These are phyloP conservation scores for Bromus sterilis DNA, from an alignment of 176 grass and related monocot species.

Conservation along the genomic window DNA sequence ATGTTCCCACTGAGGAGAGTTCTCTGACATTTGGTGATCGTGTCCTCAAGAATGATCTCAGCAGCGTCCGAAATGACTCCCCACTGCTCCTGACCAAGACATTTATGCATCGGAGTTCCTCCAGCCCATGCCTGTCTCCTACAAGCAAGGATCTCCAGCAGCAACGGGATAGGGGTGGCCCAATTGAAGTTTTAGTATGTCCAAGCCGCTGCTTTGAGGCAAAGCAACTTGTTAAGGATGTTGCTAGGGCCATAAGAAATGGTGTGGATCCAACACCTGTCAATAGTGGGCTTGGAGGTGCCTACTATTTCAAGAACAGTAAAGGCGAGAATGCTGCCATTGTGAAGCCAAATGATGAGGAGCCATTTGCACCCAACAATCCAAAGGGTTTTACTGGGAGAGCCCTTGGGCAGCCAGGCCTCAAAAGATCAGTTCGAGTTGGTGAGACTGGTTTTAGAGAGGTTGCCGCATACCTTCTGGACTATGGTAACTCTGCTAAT, in stretches of 20 bases:
- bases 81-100: conserved; percentile 61
- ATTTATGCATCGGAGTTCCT: conserved; percentile 66
- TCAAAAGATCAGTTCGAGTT: conserved; percentile 71
- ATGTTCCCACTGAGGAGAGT: conserved; percentile 60
- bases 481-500: conserved; percentile 58
- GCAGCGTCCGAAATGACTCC: conserved; percentile 53
- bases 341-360: conserved; percentile 80
- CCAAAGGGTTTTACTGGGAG: conserved; percentile 74
- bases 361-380: conserved; percentile 81
- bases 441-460: conserved; percentile 71
- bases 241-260: conserved; percentile 49
- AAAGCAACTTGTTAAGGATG: conserved; percentile 70
- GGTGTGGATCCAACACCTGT: conserved; percentile 49
- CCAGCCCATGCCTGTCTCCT: conserved; percentile 64
- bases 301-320: conserved; percentile 64
- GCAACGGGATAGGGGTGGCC: conserved; percentile 42
- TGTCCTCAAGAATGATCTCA: conserved; percentile 73
- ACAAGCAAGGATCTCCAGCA: conserved; percentile 44
- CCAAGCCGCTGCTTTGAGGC: conserved; percentile 30
- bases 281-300: conserved; percentile 66
- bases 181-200: conserved; percentile 58
- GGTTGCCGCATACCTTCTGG: conserved; percentile 73
- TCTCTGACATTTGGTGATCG: conserved; percentile 62
- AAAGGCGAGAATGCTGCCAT: conserved; percentile 66
- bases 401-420: conserved; percentile 69